Percentiles rank a stretch among this genome's conserved stretches.
Evolutionary conservation across 352 stramenopile genomes (phyloP).

Genomic region (Aphanomyces cochlioides): DNA sequence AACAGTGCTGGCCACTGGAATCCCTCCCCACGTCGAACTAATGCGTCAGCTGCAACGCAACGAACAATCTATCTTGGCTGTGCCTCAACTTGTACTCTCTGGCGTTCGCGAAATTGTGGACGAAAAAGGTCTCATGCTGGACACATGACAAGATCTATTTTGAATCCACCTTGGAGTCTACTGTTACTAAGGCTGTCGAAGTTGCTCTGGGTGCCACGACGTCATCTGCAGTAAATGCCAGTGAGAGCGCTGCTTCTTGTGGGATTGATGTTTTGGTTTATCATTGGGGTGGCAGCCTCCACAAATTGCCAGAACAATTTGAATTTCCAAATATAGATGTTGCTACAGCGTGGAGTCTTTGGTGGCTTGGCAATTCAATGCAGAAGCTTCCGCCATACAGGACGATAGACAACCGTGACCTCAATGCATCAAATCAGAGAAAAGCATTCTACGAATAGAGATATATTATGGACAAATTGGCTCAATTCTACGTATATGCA

Average conservation of each 20-base stretch:
- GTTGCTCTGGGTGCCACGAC: background rate
- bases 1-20: background rate
- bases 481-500: background rate
- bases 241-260: background rate
- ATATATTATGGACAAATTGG: background rate
- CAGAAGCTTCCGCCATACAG: background rate
- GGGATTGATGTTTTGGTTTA: background rate
- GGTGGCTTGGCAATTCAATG: background rate
- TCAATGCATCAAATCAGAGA: background rate
- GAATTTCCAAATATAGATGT: background rate
- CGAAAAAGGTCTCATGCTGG: background rate
- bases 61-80: background rate
- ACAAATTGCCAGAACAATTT: background rate
- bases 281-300: background rate
- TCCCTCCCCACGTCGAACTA: slow-evolving; percentile 3
- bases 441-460: background rate
- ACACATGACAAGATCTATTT: background rate
- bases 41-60: background rate
- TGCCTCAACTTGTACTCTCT: background rate
- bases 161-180: background rate
- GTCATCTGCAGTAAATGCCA: background rate
- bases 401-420: background rate
- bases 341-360: background rate
- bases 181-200: background rate
- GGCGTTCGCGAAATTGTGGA: slow-evolving; percentile 2